phyloP scores from a whole-genome alignment of 2,329 filamentous ascomycete genomes.

The Alternaria atra region DNA sequence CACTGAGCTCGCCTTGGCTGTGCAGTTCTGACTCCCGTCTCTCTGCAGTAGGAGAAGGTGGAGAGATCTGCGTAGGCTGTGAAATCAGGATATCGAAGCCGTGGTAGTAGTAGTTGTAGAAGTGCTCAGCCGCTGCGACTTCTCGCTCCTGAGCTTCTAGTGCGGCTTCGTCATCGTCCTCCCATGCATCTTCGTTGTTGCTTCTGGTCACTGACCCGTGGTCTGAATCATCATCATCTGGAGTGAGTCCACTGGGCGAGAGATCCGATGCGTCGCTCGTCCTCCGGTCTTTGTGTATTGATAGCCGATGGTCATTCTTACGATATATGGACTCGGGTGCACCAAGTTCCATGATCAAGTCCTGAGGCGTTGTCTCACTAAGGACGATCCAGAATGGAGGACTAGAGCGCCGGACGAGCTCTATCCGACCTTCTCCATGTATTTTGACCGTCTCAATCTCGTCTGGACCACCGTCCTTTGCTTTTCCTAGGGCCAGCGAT shows the following conservation, averaged over 20 bases:
- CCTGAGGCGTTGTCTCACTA: constrained; percentile 89
- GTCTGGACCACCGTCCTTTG: constrained; percentile 82
- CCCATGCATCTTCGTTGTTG: constrained; percentile 56
- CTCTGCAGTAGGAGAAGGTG: constrained; percentile 66
- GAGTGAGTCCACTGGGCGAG: constrained; percentile 38
- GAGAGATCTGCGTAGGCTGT: constrained; percentile 65
- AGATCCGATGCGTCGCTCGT: constrained; percentile 49
- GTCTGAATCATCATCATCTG: constrained; percentile 48
- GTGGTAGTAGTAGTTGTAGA: constrained; percentile 97
- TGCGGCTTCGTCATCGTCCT: constrained; percentile 53
- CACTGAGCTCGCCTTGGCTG: constrained; percentile 37
- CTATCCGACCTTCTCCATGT: constrained; percentile 78
- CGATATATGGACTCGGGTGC: constrained; percentile 94
- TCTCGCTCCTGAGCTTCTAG: constrained; percentile 69
- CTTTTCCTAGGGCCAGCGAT: constrained; percentile 70
- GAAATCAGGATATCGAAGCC: constrained; percentile 96
- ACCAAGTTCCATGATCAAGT: constrained; percentile 87
- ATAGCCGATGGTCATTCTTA: constrained; percentile 87
- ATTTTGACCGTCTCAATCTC: constrained; percentile 85
- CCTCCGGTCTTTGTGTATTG: constrained; percentile 71
- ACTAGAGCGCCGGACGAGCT: constrained; percentile 76
- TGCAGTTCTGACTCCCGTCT: constrained; percentile 48
- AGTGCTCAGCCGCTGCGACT: constrained; percentile 72
- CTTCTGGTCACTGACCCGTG: constrained; percentile 44
- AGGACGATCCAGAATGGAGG: constrained; percentile 75